Conservation (phyloP, 352 stramenopile genomes). For the Globisporangium radiosum region DNA sequence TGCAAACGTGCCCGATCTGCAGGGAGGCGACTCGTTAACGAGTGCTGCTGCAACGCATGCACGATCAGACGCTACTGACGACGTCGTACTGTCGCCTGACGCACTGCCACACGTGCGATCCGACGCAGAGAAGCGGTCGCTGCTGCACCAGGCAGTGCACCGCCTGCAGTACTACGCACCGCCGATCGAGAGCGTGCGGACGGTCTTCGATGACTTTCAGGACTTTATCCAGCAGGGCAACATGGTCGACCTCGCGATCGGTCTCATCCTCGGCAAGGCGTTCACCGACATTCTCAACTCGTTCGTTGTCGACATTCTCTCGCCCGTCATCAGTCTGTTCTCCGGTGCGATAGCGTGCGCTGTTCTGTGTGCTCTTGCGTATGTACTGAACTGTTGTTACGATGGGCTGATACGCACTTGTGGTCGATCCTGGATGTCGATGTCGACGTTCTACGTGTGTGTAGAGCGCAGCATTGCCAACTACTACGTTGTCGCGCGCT, state of each 20-base stretch:
- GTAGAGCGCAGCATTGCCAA: slow-evolving; percentile 54
- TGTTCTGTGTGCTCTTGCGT: too few relatives aligned
- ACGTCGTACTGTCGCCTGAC: slow-evolving; percentile 3
- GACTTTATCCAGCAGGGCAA: slow-evolving; percentile 72
- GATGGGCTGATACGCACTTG: too few relatives aligned
- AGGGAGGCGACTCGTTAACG: not conserved
- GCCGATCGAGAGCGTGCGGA: slow-evolving; percentile 27
- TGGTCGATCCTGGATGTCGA: too few relatives aligned
- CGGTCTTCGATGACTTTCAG: slow-evolving; percentile 49
- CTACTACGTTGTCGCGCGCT: slow-evolving; percentile 52
- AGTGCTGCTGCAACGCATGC: not conserved
- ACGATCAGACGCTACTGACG: not conserved
- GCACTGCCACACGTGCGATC: slow-evolving; percentile 1
- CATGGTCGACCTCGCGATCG: slow-evolving; percentile 66
- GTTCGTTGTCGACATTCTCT: slow-evolving; percentile 60
- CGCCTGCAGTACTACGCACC: slow-evolving; percentile 15
- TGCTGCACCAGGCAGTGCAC: slow-evolving; percentile 15
- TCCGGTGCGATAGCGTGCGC: slow-evolving; percentile 19
- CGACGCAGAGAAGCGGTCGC: slow-evolving; percentile 11
- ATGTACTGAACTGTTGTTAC: too few relatives aligned
- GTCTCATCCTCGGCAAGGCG: slow-evolving; percentile 56
- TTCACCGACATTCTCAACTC: slow-evolving; percentile 71
- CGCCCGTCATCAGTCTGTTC: slow-evolving; percentile 64
- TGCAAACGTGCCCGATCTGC: not conserved
- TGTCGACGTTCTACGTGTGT: not conserved